phyloP scores from a whole-genome alignment of 345 rosid species.

The Pistacia atlantica region DNA sequence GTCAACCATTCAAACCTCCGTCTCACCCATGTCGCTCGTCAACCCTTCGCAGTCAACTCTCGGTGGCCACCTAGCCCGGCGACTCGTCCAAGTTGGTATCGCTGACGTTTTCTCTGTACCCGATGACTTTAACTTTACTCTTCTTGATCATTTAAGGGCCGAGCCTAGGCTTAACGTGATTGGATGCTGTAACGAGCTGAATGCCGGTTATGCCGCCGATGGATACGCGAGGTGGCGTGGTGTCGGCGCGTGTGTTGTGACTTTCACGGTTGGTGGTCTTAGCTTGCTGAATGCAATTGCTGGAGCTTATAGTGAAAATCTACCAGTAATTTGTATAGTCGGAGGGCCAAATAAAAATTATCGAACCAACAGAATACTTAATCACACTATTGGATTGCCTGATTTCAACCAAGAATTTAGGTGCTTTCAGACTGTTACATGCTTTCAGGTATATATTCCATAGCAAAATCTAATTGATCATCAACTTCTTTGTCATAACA shows the following conservation, averaged over 20 bases:
- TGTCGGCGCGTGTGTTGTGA: constrained; percentile 73
- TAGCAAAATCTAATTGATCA: too few relatives aligned
- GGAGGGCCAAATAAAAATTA: constrained; percentile 82
- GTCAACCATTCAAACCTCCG: too few relatives aligned
- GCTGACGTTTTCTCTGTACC: constrained; percentile 63
- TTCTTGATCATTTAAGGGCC: constrained; percentile 64
- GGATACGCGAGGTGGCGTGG: constrained; percentile 67
- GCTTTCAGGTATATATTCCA: constrained; percentile 47
- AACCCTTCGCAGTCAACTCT: too few relatives aligned
- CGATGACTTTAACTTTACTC: constrained; percentile 69
- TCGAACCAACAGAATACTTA: constrained; percentile 63
- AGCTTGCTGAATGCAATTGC: constrained; percentile 69
- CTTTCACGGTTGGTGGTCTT: constrained; percentile 77
- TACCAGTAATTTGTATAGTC: constrained; percentile 71
- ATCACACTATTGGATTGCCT: constrained; percentile 68
- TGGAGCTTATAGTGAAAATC: constrained; percentile 76
- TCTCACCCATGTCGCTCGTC: too few relatives aligned
- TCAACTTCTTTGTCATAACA: too few relatives aligned
- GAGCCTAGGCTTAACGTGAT: constrained; percentile 55
- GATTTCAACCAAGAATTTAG: constrained; percentile 68
- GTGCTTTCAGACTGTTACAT: constrained; percentile 68
- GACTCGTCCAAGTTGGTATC: constrained; percentile 53
- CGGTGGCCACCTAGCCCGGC: constrained; percentile 32
- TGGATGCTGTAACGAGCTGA: constrained; percentile 82
- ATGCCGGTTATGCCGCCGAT: constrained; percentile 79